Base-by-base conservation (phyloP, 1,284 basidiomycete species). In the Fomitopsis palustris region DNA sequence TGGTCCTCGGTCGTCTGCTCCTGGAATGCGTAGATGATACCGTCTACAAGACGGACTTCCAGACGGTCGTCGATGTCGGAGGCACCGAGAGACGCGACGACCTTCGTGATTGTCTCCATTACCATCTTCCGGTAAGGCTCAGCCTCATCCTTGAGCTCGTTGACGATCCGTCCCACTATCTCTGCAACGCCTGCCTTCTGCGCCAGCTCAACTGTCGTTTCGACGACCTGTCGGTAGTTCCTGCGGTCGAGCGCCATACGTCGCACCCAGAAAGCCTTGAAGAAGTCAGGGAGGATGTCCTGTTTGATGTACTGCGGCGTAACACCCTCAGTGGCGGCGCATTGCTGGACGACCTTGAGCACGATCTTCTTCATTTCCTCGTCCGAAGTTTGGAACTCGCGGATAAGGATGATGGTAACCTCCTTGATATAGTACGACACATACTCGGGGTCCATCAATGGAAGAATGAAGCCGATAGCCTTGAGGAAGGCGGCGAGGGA, bases 341-440 rank as follows among this genome's bases (percentile, higher is more conserved):
- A 99, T 74, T 99, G 96, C 77, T 98, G 97, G 70, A 99, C 96
- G 57, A 99, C 97, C 74, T 99, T 98, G 55, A 99, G 79, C 3
- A 99, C 96, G 67, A 99, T 99, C 82, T 98, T 97, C 81, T 98
- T 97, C 97, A 99, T 99, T 80, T 99, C 97, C 75, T 99, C 97
- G 73, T 99, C 97, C 9, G 96, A 97, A 6, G 95, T 98, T 75
- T 97, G 96, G 81, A 99, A 99, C 78, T 99, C 97, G 72, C 97
- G 93, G 63, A 99, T 99, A 61, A 99, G 87, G 72, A 98, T 97
- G 61, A 97, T 93, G 56, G 95, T 96, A 64, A 96, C 94, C 81
- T 97, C 95, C 75, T 95, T 95, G 54, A 95, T 97, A 72, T 98
- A 98, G 78, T 98, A 98, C 25, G 93, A 95, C 7, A 95, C 95